Conservation (phyloP, 345 rosid species). For the Orychophragmus violaceus region DNA sequence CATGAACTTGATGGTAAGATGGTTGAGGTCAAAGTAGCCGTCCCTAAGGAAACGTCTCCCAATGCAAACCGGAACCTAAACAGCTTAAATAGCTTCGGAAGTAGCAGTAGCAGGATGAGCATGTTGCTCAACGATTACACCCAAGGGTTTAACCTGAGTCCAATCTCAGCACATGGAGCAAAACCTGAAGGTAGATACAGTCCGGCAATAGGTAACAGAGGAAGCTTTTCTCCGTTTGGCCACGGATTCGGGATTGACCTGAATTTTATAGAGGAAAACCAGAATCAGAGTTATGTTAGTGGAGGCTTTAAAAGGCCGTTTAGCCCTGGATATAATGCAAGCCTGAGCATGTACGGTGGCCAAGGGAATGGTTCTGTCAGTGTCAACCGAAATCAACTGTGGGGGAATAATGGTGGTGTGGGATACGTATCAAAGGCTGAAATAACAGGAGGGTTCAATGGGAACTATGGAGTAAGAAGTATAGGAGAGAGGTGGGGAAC, state of each 20-base stretch:
- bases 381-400: background rate
- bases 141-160: background rate
- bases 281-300: background rate
- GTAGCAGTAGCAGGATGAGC: background rate
- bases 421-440: background rate
- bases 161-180: background rate
- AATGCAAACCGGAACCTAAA: background rate
- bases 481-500: slow-evolving; percentile 7
- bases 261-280: background rate
- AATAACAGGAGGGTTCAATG: background rate
- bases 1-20: slow-evolving; percentile 2
- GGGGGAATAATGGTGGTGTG: background rate
- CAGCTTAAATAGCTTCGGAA: background rate
- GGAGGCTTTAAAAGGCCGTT: background rate
- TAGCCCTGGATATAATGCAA: slow-evolving; percentile 5
- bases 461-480: background rate
- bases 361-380: background rate
- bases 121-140: background rate
- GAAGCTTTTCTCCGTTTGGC: slow-evolving; percentile 2
- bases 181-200: background rate
- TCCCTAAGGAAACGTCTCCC: slow-evolving; percentile 1
- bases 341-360: background rate
- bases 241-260: background rate
- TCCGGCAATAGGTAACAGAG: background rate
- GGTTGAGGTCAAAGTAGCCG: slow-evolving; percentile 9